phyloP scores from a whole-genome alignment of 75 land plant genomes.

The Azolla pinnata region DNA sequence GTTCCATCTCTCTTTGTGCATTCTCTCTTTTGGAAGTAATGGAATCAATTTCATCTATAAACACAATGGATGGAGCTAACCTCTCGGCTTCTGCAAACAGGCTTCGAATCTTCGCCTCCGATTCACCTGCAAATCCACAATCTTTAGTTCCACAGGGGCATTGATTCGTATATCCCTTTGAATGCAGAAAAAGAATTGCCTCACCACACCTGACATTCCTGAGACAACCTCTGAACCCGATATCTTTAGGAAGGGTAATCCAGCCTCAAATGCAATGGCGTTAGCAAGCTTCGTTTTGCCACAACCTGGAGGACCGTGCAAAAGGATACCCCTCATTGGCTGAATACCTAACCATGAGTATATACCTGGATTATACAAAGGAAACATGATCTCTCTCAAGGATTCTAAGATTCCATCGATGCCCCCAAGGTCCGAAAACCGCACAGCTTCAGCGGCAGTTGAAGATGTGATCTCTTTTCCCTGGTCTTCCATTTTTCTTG shows the following conservation, averaged over 20 bases:
- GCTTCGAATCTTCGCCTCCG: conserved; percentile 77
- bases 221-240: conserved; percentile 93
- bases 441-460: conserved; percentile 13
- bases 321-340: conserved; percentile 62
- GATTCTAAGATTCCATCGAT: conserved; percentile 44
- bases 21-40: conserved; percentile 90
- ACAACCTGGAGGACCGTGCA: conserved; percentile 96
- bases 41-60: conserved; percentile 86
- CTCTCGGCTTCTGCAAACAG: conserved; percentile 74
- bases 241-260: conserved; percentile 78
- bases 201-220: conserved; percentile 71
- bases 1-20: conserved; percentile 87
- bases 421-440: conserved; percentile 80
- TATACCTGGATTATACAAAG: conserved; percentile 53
- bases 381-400: conserved; percentile 63
- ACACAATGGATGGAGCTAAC: conserved; percentile 86
- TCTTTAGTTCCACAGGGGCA: background rate
- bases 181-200: background rate
- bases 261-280: conserved; percentile 91
- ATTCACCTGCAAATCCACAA: conserved; percentile 48
- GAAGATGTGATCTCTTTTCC: conserved; percentile 20
- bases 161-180: background rate
- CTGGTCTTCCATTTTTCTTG: background rate
- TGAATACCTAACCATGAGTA: conserved; percentile 53
- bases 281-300: conserved; percentile 93